A percentile compares a stretch with the other conserved stretches of the same genome.
Conservation (phyloP, 306 rosid species). For the Leucaena leucocephala region DNA sequence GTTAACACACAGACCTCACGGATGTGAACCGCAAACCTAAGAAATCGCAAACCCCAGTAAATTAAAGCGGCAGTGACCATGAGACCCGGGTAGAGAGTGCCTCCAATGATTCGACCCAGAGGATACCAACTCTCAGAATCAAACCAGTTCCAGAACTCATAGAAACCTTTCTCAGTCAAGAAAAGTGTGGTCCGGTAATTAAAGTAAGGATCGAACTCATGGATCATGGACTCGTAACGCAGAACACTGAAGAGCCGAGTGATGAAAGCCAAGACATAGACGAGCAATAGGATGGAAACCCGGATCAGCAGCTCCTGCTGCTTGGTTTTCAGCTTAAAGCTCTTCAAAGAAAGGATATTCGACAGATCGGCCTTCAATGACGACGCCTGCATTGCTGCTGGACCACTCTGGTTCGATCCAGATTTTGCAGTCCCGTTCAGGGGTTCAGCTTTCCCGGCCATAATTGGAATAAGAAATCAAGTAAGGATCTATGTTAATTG, state of each 20-base stretch:
- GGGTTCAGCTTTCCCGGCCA: constrained; percentile 36
- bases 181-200: constrained; percentile 87
- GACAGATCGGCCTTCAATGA: constrained; percentile 18
- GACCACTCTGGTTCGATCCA: constrained; percentile 44
- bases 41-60: constrained; percentile 62
- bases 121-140: constrained; percentile 98
- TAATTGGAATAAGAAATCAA: background rate
- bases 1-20: constrained; percentile 96
- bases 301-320: constrained; percentile 96
- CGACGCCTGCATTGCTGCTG: constrained; percentile 2
- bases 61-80: constrained; percentile 91
- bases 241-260: constrained; percentile 90
- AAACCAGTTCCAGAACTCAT: constrained; percentile 99
- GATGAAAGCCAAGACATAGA: constrained; percentile 86
- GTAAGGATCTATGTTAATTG: background rate
- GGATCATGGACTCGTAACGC: constrained; percentile 99
- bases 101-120: constrained; percentile 86
- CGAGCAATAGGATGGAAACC: constrained; percentile 43
- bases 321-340: constrained; percentile 83
- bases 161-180: constrained; percentile 74
- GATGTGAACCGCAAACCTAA: constrained; percentile 81
- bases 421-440: constrained; percentile 42
- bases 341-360: constrained; percentile 45
- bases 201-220: constrained; percentile 97
- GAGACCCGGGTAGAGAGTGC: constrained; percentile 93